Base-by-base conservation (phyloP, 345 rosid genomes). In the Camelina laxa region DNA sequence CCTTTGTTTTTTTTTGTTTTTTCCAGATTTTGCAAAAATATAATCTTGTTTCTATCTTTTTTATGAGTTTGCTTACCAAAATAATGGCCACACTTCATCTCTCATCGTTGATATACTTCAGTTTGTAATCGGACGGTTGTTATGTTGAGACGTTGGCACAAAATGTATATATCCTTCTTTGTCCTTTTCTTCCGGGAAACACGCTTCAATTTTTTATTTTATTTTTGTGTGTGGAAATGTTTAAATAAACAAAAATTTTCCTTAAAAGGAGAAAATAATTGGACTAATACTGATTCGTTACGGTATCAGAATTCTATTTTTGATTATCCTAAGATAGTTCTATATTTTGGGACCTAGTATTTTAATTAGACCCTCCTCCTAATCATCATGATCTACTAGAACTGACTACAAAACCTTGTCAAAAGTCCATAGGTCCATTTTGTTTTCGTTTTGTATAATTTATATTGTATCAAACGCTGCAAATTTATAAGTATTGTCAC, bases 151-250 rank as follows among this genome's bases (percentile, higher is more conserved):
- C 88, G 88, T 82, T 67, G 24, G 49, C n/a, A 6, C 2, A n/a
- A 49, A 24, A 53, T 39, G 33, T 33, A 75, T 63, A 60, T 44
- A 38, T 41, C 51, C 56, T 24, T 69, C 31, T 41, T 69, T 72
- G 65, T 73, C 73, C 70, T 83, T 82, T 81, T 77, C 71, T 53
- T 80, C 94, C 87, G 77, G 77, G 74, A 84, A 85, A 83, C 82
- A 79, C 90, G 78, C 60, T 36, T 14, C 15, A 16, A 59, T 44
- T 16, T 35, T 16, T 35, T 24, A 3, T 24, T 24, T 3, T 45
- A 17, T 35, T 53, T 9, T 67, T 60, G 1, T 35, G 10, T 20
- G 36, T 5, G 35, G n/a, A 17, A 60, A 62, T 69, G 51, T 31
- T 57, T 33, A 70, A 14, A 36, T 36, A 36, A 36, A 11, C 48